Conservation (phyloP, 2,329 filamentous ascomycete species). For the Rhynchosporium secalis region DNA sequence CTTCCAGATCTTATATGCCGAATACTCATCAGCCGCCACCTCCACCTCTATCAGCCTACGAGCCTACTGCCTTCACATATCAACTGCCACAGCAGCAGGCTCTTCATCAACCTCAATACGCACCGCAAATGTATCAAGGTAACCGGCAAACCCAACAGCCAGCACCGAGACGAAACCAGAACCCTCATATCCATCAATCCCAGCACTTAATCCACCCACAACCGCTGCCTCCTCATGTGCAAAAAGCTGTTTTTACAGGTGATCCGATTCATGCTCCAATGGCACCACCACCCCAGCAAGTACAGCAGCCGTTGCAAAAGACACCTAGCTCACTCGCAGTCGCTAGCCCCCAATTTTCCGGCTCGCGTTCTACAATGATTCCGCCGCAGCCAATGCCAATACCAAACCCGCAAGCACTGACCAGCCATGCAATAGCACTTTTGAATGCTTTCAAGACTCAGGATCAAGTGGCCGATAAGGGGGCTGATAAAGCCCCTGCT, state of each 20-base stretch:
- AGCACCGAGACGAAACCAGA: slow-evolving; percentile 29
- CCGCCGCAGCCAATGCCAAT: slow-evolving; percentile 30
- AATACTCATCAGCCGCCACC: slow-evolving; percentile 45
- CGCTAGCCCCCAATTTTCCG: slow-evolving; percentile 34
- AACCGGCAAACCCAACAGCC: slow-evolving; percentile 17
- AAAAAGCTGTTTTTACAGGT: slow-evolving; percentile 52
- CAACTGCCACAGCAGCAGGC: slow-evolving; percentile 26
- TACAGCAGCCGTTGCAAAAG: slow-evolving; percentile 20
- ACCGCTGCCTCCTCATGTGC: slow-evolving; percentile 53
- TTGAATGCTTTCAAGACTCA: slow-evolving; percentile 47
- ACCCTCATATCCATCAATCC: slow-evolving; percentile 36
- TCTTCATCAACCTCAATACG: slow-evolving; percentile 11
- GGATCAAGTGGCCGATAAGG: slow-evolving; percentile 28
- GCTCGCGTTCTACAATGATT: slow-evolving; percentile 35
- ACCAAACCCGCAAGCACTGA: slow-evolving; percentile 40
- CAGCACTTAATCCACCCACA: slow-evolving; percentile 41
- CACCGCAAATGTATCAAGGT: slow-evolving; percentile 17
- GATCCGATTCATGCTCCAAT: slow-evolving; percentile 37
- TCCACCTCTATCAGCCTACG: slow-evolving; percentile 52
- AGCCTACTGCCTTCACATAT: slow-evolving; percentile 34
- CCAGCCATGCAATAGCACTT: slow-evolving; percentile 46
- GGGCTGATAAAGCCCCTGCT: slow-evolving; percentile 14
- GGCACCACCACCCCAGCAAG: slow-evolving; percentile 38
- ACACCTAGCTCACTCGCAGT: slow-evolving; percentile 15
- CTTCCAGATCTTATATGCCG: slow-evolving; percentile 50